Percentiles rank a stretch among this genome's conserved stretches.
These are phyloP conservation scores for Cyphellophora attinorum DNA, from an alignment of 2,329 filamentous ascomycete genomes.

Conservation along the genomic window DNA sequence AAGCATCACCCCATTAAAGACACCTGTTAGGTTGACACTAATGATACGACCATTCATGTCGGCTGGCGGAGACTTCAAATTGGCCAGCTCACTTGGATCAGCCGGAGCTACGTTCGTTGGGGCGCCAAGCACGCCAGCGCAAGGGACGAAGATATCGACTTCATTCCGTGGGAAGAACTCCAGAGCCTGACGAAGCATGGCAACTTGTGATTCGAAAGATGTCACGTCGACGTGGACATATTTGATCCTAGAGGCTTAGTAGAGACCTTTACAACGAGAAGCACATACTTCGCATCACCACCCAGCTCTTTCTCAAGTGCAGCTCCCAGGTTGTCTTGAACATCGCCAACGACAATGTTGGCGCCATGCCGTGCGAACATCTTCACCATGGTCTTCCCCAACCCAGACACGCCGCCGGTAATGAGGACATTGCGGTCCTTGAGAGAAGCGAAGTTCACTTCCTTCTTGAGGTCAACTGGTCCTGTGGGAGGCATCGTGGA, in stretches of 20 bases:
- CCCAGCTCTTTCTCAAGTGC: background rate
- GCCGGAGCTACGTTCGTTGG: slow-evolving; percentile 4
- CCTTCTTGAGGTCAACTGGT: background rate
- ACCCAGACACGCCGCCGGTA: slow-evolving; percentile 39
- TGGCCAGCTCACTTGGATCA: slow-evolving; percentile 32
- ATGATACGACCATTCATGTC: slow-evolving; percentile 31
- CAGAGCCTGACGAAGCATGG: slow-evolving; percentile 51
- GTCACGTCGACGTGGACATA: slow-evolving; percentile 48
- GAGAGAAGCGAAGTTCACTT: slow-evolving; percentile 3
- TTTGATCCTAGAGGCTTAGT: slow-evolving; percentile 18
- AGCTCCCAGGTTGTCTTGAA: background rate
- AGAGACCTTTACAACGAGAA: background rate
- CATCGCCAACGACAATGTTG: background rate
- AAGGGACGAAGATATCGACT: slow-evolving; percentile 57
- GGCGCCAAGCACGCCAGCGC: slow-evolving; percentile 51
- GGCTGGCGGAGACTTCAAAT: background rate
- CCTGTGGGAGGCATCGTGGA: background rate
- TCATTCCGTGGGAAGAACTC: slow-evolving; percentile 43
- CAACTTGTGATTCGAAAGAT: slow-evolving; percentile 54
- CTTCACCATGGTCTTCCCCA: slow-evolving; percentile 23
- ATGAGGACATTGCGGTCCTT: slow-evolving; percentile 28
- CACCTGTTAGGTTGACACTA: slow-evolving; percentile 55
- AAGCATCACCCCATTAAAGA: slow-evolving; percentile 50
- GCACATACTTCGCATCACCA: background rate
- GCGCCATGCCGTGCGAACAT: background rate